phyloP scores from a whole-genome alignment of 257 asterid species.

The Voacanga thouarsii region DNA sequence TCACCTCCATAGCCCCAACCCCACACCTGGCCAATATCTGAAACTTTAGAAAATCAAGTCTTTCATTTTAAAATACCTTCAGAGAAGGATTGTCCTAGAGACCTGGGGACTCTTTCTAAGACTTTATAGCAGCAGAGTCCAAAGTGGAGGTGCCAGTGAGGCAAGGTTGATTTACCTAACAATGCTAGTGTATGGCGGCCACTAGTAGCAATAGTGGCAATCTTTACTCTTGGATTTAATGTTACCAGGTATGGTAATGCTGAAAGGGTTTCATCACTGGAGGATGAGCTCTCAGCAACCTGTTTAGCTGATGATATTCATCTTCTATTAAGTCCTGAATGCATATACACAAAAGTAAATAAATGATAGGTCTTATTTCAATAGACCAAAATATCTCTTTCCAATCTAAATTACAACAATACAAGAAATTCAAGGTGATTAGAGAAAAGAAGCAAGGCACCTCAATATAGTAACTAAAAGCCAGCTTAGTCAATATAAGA shows the following conservation, averaged over 20 bases:
- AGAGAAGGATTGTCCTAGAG: no score
- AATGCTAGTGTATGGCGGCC: slow-evolving; percentile 91
- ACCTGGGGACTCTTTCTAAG: no score
- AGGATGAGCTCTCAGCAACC: slow-evolving; percentile 69
- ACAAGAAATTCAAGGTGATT: not conserved
- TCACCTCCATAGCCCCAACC: no score
- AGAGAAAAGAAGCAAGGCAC: slow-evolving; percentile 36
- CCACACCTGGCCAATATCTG: no score
- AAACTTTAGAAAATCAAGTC: no score
- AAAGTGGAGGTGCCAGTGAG: slow-evolving; percentile 3
- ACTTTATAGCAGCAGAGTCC: no score
- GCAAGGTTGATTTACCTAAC: slow-evolving; percentile 54
- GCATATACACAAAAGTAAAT: not conserved
- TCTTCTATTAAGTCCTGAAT: not conserved
- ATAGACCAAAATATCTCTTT: slow-evolving; percentile 8
- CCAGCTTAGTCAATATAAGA: slow-evolving; percentile 73
- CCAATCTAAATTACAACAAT: no score
- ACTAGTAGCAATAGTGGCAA: slow-evolving; percentile 84
- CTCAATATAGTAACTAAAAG: slow-evolving; percentile 90
- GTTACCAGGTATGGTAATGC: slow-evolving; percentile 88
- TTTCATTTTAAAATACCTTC: no score
- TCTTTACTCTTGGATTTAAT: slow-evolving; percentile 74
- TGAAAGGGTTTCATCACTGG: slow-evolving; percentile 73
- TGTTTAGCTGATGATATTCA: slow-evolving; percentile 71
- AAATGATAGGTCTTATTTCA: not conserved